Conservation (phyloP, 108 stramenopile genomes). For the Cyclostephanos invisitatus region DNA sequence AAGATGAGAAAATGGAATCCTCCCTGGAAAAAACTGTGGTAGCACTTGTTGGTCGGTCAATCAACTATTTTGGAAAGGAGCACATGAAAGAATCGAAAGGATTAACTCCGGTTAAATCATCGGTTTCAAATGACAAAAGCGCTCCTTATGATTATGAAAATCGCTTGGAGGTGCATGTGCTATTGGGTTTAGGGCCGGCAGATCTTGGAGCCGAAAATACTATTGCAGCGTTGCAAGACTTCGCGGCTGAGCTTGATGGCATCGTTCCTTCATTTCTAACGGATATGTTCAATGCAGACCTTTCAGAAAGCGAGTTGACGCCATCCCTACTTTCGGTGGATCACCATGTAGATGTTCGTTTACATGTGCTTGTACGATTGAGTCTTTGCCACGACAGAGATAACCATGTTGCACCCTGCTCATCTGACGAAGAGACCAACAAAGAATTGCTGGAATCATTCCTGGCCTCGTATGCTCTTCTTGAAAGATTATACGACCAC, state of each 20-base stretch:
- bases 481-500: conserved; percentile 32
- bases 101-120: conserved; percentile 1
- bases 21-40: conserved; percentile 28
- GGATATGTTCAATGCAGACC: conserved; percentile 15
- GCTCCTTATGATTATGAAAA: conserved; percentile 37
- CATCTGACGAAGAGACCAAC: conserved; percentile 6
- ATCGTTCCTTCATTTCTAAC: conserved; percentile 37
- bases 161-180: conserved; percentile 38
- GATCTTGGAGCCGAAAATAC: conserved; percentile 35
- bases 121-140: conserved; percentile 2
- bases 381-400: conserved; percentile 12
- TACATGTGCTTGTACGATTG: conserved; percentile 34
- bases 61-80: conserved; percentile 34
- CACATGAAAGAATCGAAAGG: conserved; percentile 13
- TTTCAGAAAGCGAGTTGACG: conserved; percentile 1
- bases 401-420: conserved; percentile 17
- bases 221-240: conserved; percentile 20
- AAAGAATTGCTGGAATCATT: conserved; percentile 20
- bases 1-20: conserved; percentile 23
- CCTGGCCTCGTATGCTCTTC: conserved; percentile 25
- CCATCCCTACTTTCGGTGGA: conserved; percentile 16
- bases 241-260: conserved; percentile 35
- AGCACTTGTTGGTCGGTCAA: conserved; percentile 37
- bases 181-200: conserved; percentile 23
- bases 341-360: conserved; percentile 32